Conservation (phyloP, 140 eudicot species). For the Erigeron philadelphicus region DNA sequence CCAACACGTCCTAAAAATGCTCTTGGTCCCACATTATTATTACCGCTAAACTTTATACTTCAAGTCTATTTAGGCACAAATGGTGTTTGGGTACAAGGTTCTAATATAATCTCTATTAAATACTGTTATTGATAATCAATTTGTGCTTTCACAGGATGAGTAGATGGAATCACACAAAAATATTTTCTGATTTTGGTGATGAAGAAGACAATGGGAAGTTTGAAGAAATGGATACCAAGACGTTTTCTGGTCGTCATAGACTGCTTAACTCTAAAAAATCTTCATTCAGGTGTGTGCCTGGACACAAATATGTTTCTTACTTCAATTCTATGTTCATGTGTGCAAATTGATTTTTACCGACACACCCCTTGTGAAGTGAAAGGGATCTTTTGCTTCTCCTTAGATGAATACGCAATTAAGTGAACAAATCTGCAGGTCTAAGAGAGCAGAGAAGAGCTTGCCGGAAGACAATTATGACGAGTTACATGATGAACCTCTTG, state of each 20-base stretch:
- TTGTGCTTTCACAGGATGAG: conserved; percentile 48
- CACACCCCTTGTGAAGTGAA: too few relatives aligned
- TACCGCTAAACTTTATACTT: not conserved
- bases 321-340: not conserved
- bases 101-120: not conserved
- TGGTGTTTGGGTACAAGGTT: not conserved
- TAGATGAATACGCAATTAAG: not conserved
- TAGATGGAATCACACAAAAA: conserved; percentile 91
- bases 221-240: conserved; percentile 46
- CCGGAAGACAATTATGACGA: conserved; percentile 69
- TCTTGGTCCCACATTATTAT: not conserved
- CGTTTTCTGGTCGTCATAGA: conserved; percentile 40
- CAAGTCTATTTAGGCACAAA: not conserved
- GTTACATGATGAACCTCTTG: conserved; percentile 79
- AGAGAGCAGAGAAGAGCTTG: conserved; percentile 60
- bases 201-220: conserved; percentile 54
- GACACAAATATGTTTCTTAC: not conserved
- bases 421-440: conserved; percentile 42
- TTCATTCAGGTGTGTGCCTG: conserved; percentile 44
- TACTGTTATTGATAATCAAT: not conserved
- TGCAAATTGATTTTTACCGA: not conserved
- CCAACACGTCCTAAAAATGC: not conserved
- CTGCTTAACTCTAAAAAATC: conserved; percentile 43
- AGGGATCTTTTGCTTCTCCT: not conserved
- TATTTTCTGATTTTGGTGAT: conserved; percentile 80